A percentile compares a stretch with the other conserved stretches of the same genome.
Evolutionary conservation across 108 stramenopile genomes (phyloP).

Genomic region (Cylindrotheca closterium): DNA sequence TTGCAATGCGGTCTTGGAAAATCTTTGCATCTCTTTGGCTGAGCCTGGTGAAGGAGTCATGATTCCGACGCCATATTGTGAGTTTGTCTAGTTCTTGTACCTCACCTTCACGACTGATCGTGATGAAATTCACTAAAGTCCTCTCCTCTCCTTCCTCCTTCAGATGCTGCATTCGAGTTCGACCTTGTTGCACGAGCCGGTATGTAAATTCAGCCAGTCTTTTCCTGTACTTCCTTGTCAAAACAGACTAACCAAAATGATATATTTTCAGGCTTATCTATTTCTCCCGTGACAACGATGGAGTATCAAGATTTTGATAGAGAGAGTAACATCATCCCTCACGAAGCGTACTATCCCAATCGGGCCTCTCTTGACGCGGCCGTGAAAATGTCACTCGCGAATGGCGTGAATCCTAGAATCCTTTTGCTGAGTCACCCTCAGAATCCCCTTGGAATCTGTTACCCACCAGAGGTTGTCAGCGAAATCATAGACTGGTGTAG

Average conservation of each 20-base stretch:
- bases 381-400: conserved; percentile 36
- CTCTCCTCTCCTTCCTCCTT: no score
- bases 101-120: no score
- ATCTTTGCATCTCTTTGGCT: conserved; percentile 73
- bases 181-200: conserved; percentile 80
- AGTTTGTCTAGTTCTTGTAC: no score
- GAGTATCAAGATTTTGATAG: conserved; percentile 33
- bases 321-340: conserved; percentile 21
- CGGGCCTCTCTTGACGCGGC: conserved; percentile 58
- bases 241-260: neutral
- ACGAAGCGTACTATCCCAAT: conserved; percentile 69
- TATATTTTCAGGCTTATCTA: conserved; percentile 31
- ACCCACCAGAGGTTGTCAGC: conserved; percentile 66
- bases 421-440: conserved; percentile 80
- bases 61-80: conserved; percentile 86
- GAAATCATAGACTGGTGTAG: conserved; percentile 82
- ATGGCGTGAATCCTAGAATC: conserved; percentile 55
- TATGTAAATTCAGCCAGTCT: conserved; percentile 7
- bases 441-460: conserved; percentile 84
- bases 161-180: conserved; percentile 89
- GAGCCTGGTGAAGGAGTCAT: conserved; percentile 86
- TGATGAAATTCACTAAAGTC: no score
- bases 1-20: conserved; percentile 88
- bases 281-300: conserved; percentile 70
- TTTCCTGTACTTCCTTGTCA: neutral